These are phyloP conservation scores for Arctostaphylos glauca DNA, from an alignment of 148 eudicot species.

Conservation along the genomic window DNA sequence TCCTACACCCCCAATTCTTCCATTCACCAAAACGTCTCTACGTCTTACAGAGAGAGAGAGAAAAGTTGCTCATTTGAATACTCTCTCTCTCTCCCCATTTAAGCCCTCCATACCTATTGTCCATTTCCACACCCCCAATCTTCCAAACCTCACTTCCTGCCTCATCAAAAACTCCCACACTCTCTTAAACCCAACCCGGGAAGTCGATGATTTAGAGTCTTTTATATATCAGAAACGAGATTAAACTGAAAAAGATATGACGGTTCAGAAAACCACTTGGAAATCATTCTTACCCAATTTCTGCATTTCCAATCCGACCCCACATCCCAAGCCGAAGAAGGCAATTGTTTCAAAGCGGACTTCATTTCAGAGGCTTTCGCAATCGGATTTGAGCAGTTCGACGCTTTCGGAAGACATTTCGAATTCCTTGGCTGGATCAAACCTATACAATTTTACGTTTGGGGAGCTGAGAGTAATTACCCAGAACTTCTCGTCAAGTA, in stretches of 20 bases:
- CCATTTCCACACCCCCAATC: constrained; percentile 27
- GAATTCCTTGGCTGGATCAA: constrained; percentile 60
- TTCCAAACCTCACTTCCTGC: background rate
- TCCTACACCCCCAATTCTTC: too few relatives aligned
- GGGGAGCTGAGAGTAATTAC: constrained; percentile 75
- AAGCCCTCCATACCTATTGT: constrained; percentile 28
- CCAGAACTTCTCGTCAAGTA: constrained; percentile 61
- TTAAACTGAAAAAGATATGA: background rate
- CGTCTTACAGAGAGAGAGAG: constrained; percentile 20
- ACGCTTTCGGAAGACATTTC: constrained; percentile 64
- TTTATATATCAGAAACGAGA: background rate
- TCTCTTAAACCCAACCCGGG: too few relatives aligned
- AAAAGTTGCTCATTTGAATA: constrained; percentile 45
- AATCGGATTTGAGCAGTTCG: constrained; percentile 53
- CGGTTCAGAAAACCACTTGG: constrained; percentile 32
- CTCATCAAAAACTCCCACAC: background rate
- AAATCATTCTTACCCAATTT: constrained; percentile 37
- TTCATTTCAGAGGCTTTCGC: constrained; percentile 38
- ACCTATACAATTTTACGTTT: constrained; percentile 56
- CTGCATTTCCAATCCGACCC: constrained; percentile 24
- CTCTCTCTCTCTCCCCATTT: constrained; percentile 22
- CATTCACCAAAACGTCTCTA: too few relatives aligned
- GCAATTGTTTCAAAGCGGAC: constrained; percentile 11
- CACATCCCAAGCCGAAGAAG: constrained; percentile 16
- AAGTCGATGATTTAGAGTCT: background rate